A percentile compares a stretch with the other conserved stretches of the same genome.
phyloP scores from a whole-genome alignment of 2,329 filamentous ascomycete genomes.

The Phyllosticta paracitricarpa region DNA sequence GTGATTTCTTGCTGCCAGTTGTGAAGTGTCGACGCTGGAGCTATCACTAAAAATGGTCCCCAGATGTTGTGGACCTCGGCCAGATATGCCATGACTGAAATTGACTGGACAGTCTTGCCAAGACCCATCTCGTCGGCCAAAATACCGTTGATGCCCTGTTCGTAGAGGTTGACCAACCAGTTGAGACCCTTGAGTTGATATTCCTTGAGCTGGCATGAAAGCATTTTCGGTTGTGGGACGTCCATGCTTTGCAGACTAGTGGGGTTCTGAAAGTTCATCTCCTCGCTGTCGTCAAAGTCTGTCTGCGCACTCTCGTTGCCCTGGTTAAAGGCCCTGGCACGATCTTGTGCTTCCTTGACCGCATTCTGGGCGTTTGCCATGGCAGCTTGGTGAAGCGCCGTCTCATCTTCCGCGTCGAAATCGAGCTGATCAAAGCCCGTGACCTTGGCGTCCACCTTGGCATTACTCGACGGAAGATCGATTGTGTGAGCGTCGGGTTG shows the following conservation, averaged over 20 bases:
- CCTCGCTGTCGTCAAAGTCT: constrained; percentile 84
- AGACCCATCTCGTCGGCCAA: constrained; percentile 99
- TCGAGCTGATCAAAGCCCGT: constrained; percentile 91
- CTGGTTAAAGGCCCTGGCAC: constrained; percentile 87
- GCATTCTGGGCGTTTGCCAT: constrained; percentile 95
- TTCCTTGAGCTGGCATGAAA: constrained; percentile 91
- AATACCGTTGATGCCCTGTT: constrained; percentile 99
- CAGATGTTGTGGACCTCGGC: constrained; percentile 96
- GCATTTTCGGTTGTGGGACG: constrained; percentile 85
- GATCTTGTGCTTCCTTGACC: constrained; percentile 86
- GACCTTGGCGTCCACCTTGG: constrained; percentile 55
- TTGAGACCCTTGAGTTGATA: constrained; percentile 99
- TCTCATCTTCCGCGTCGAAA: constrained; percentile 92
- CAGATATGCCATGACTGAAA: constrained; percentile 97
- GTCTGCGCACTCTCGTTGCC: constrained; percentile 48
- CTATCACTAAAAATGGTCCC: constrained; percentile 95
- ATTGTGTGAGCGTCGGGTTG: constrained; percentile 35
- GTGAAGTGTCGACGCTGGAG: constrained; percentile 90
- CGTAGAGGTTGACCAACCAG: constrained; percentile 97
- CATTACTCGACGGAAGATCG: constrained; percentile 38
- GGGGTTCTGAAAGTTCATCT: constrained; percentile 99
- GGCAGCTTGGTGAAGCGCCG: constrained; percentile 67
- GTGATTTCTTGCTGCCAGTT: constrained; percentile 99
- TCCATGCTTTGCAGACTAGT: constrained; percentile 90
- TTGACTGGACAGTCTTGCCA: constrained; percentile 96